A percentile compares a stretch with the other conserved stretches of the same genome.
phyloP scores from a whole-genome alignment of 1,284 basidiomycete genomes.

The Ganoderma leucocontextum region DNA sequence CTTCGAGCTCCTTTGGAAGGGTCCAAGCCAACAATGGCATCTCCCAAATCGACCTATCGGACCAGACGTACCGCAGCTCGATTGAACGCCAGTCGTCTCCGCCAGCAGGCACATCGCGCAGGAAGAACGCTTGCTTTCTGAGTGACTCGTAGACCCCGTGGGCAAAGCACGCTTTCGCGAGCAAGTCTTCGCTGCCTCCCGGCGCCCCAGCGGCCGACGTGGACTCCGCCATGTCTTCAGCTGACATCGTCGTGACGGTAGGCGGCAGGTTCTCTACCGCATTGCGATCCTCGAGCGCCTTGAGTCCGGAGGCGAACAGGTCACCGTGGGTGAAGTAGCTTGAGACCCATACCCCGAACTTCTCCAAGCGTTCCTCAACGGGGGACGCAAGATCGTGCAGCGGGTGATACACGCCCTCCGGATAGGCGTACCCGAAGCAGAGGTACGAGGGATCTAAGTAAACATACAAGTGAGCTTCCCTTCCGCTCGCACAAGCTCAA shows the following conservation, averaged over 20 bases:
- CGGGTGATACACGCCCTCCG: constrained; percentile 16
- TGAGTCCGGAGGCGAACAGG: not conserved
- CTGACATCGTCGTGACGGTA: constrained; percentile 26
- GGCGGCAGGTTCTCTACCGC: constrained; percentile 22
- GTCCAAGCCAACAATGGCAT: constrained; percentile 19
- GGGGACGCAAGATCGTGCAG: constrained; percentile 14
- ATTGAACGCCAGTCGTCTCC: constrained; percentile 7
- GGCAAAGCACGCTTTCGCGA: not conserved
- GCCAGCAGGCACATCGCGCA: constrained; percentile 9
- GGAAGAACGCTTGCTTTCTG: constrained; percentile 4
- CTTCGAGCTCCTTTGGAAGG: constrained; percentile 2
- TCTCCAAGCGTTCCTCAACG: constrained; percentile 9
- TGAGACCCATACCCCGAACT: constrained; percentile 21
- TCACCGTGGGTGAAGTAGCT: constrained; percentile 26
- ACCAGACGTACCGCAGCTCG: constrained; percentile 20
- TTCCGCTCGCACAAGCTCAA: not conserved
- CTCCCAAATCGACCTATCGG: constrained; percentile 27
- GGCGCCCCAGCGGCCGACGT: not conserved
- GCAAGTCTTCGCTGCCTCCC: constrained; percentile 1
- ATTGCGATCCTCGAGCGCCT: constrained; percentile 26
- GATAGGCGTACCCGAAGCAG: constrained; percentile 13
- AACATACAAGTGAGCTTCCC: not conserved
- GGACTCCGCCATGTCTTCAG: constrained; percentile 20
- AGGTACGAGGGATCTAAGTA: constrained; percentile 16
- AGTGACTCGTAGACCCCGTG: not conserved